phyloP scores from a whole-genome alignment of 2,329 filamentous ascomycete genomes.

The Macrophomina tecta region DNA sequence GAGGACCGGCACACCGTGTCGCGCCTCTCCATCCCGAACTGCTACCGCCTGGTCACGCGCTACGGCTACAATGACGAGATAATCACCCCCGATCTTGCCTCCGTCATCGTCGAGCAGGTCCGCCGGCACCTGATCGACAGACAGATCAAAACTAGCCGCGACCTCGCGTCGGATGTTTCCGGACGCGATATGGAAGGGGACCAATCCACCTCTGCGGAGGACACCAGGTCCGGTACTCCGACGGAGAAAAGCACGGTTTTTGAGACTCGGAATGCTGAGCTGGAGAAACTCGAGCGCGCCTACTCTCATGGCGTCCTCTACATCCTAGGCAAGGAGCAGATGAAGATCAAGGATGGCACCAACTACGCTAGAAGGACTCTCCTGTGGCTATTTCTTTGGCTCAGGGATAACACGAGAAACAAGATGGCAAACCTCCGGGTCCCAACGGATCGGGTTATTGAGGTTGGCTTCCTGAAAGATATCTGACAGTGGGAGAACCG shows the following conservation, averaged over 20 bases:
- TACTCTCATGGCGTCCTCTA: slow-evolving; percentile 57
- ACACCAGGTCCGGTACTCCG: no score
- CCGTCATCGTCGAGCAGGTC: slow-evolving; percentile 65
- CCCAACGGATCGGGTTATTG: slow-evolving; percentile 65
- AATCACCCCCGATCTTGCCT: slow-evolving; percentile 67
- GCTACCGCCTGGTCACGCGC: slow-evolving; percentile 71
- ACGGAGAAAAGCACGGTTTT: not conserved
- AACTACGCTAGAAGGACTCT: slow-evolving; percentile 50
- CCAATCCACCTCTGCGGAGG: not conserved
- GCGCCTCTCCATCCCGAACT: slow-evolving; percentile 60
- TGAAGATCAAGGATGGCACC: slow-evolving; percentile 52
- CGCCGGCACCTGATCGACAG: slow-evolving; percentile 41
- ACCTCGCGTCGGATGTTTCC: slow-evolving; percentile 17
- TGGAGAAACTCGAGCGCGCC: slow-evolving; percentile 48
- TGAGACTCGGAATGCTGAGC: slow-evolving; percentile 30
- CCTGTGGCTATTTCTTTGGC: slow-evolving; percentile 65
- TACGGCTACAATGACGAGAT: slow-evolving; percentile 77
- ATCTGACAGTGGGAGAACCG: slow-evolving; percentile 42
- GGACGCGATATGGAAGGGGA: not conserved
- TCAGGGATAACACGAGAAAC: slow-evolving; percentile 68
- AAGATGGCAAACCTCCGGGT: slow-evolving; percentile 70
- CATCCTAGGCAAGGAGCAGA: slow-evolving; percentile 66
- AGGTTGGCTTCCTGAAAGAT: slow-evolving; percentile 73
- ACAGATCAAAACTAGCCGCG: not conserved
- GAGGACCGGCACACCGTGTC: slow-evolving; percentile 56